Percentiles rank a stretch among this genome's conserved stretches.
These are phyloP conservation scores for Metarhizium guizhouense DNA, from an alignment of 2,329 filamentous ascomycete species.

Conservation along the genomic window DNA sequence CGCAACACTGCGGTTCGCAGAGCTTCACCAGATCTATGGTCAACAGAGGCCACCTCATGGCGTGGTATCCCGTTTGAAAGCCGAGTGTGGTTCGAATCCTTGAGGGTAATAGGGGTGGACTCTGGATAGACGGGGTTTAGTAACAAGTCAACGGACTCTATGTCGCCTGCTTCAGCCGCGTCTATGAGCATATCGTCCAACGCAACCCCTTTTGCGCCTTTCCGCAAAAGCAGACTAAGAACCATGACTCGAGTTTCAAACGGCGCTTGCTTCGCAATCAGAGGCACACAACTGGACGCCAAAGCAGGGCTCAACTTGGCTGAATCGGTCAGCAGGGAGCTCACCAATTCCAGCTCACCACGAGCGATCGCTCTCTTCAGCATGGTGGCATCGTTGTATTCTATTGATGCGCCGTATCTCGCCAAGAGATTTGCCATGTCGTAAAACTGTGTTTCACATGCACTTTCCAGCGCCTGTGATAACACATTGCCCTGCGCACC, in stretches of 20 bases:
- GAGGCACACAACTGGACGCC: constrained; percentile 40
- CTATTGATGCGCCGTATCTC: constrained; percentile 43
- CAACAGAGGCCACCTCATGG: constrained; percentile 42
- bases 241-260: constrained; percentile 36
- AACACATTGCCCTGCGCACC: constrained; percentile 45
- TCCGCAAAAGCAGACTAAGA: constrained; percentile 36
- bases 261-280: constrained; percentile 37
- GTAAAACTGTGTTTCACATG: constrained; percentile 39
- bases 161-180: constrained; percentile 38
- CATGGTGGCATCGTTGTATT: constrained; percentile 41
- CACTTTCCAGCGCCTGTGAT: constrained; percentile 37
- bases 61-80: constrained; percentile 13
- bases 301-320: constrained; percentile 32
- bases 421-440: constrained; percentile 47
- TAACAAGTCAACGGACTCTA: constrained; percentile 37
- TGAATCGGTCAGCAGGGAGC: constrained; percentile 36
- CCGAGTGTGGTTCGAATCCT: constrained; percentile 5
- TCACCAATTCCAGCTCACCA: constrained; percentile 36
- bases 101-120: constrained; percentile 7
- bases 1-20: constrained; percentile 39
- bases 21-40: constrained; percentile 42
- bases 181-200: constrained; percentile 43
- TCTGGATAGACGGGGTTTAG: constrained; percentile 38
- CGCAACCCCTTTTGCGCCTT: constrained; percentile 38
- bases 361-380: constrained; percentile 37